Conservation (phyloP, 2,329 filamentous ascomycete genomes). For the Trichoderma koningii region DNA sequence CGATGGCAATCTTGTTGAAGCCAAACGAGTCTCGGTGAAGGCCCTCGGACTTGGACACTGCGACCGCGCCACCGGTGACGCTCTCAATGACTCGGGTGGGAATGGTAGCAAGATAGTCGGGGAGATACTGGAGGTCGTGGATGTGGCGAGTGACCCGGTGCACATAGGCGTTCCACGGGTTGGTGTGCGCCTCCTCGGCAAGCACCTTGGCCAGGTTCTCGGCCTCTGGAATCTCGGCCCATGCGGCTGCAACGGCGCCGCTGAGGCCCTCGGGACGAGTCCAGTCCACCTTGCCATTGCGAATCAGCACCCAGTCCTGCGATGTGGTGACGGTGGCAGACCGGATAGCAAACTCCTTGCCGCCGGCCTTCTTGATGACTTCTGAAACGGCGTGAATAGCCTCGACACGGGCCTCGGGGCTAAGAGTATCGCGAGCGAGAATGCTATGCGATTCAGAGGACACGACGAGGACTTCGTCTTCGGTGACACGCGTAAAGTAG, state of each 20-base stretch:
- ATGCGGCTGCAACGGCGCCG: conserved; percentile 76
- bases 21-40: conserved; percentile 77
- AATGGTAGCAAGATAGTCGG: conserved; percentile 69
- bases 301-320: conserved; percentile 79
- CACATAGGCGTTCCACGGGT: conserved; percentile 76
- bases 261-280: conserved; percentile 78
- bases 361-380: conserved; percentile 69
- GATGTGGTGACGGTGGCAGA: conserved; percentile 68
- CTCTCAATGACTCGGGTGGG: conserved; percentile 69
- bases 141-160: conserved; percentile 84
- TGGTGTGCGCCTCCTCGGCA: conserved; percentile 83
- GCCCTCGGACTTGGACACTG: conserved; percentile 44
- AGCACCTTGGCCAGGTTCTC: conserved; percentile 78
- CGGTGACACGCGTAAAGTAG: conserved; percentile 82
- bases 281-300: conserved; percentile 82
- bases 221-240: conserved; percentile 73
- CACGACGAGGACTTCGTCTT: conserved; percentile 70
- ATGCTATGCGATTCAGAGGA: conserved; percentile 77
- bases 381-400: conserved; percentile 76
- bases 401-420: conserved; percentile 45
- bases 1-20: conserved; percentile 80
- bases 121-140: conserved; percentile 74
- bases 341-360: conserved; percentile 72
- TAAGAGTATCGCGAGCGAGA: conserved; percentile 71
- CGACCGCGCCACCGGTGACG: conserved; percentile 59